Evolutionary conservation across 164 flowering plant genomes (phyloP), one percentile per base, ranked within the genome.

Genomic region (Vitis labrusca): DNA sequence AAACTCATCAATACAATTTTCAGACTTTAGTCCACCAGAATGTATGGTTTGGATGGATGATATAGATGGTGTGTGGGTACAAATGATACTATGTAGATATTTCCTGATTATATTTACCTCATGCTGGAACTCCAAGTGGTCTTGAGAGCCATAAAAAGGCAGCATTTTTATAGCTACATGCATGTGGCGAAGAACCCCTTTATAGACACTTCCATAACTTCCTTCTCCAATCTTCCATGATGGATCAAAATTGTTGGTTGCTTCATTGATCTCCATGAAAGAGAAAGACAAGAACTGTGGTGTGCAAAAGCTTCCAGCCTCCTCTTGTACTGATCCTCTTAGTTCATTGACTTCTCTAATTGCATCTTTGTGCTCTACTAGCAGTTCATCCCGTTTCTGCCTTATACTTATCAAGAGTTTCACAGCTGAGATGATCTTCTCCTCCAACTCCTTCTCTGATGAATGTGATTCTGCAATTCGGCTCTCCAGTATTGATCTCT

Each of bases 141-240:
- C 74, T 51, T 67, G 81, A 47, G 79, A 80, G 65, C 85, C 85
- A 67, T 75, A 76, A 50, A 81, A 80, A 10, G 88, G 88, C 65
- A 86, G 71, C 89, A 85, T 84, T 77, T 79, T 89, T 69, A 89
- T 84, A 55, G 88, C 85, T 23, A 89, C 88, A 62, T 79, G 74
- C 60, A 78, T 15, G 67, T 84, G 85, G 14, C 69, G 77, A 66
- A 85, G 84, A 3, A 75, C 8, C 47, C 91, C 92, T 69, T 73
- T 80, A 62, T 85, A 88, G 49, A 80, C 78, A 74, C 79, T 81
- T 53, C 90, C 93, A 75, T 76, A 71, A 54, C 71, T 80, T 30
- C 91, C 89, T 63, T 86, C 91, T 58, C 80, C 84, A 58, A 89
- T 81, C 74, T 78, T 85, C 68, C 72, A 77, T 27, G 88, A 84